Evolutionary conservation across 768 basidiomycete species (phyloP).

Genomic region (Galerina sulciceps): DNA sequence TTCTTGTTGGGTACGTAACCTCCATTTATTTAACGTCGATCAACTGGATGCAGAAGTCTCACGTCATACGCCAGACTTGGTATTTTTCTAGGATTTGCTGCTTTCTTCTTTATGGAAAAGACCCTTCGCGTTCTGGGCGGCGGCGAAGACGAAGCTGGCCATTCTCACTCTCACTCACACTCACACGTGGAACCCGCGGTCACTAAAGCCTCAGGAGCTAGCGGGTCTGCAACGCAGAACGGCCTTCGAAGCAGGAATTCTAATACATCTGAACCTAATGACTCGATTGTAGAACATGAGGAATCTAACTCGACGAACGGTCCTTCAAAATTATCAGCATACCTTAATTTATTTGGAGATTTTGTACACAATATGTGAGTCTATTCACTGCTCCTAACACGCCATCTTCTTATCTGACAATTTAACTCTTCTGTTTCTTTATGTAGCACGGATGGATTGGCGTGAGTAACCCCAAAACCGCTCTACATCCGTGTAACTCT

Average conservation of each 20-base stretch:
- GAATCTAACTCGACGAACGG: constrained; percentile 41
- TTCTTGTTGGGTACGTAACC: constrained; percentile 90
- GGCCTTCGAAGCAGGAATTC: constrained; percentile 55
- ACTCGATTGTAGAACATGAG: constrained; percentile 22
- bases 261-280: constrained; percentile 29
- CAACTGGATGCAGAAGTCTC: background rate
- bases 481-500: constrained; percentile 10
- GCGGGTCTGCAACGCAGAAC: constrained; percentile 40
- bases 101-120: constrained; percentile 95
- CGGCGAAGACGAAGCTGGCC: constrained; percentile 59
- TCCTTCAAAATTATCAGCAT: constrained; percentile 86
- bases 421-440: constrained; percentile 17
- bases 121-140: constrained; percentile 79
- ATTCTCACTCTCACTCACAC: constrained; percentile 51
- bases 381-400: constrained; percentile 13
- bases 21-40: constrained; percentile 21
- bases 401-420: constrained; percentile 11
- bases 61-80: constrained; percentile 53
- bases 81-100: constrained; percentile 85
- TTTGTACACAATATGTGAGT: constrained; percentile 92
- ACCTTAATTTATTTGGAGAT: constrained; percentile 91
- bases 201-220: constrained; percentile 52
- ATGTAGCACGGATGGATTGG: constrained; percentile 86
- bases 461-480: constrained; percentile 55
- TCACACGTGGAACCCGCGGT: constrained; percentile 33